These are phyloP conservation scores for Parasitella parasitica DNA, from an alignment of 371 early-diverging fungal genomes.

Conservation along the genomic window DNA sequence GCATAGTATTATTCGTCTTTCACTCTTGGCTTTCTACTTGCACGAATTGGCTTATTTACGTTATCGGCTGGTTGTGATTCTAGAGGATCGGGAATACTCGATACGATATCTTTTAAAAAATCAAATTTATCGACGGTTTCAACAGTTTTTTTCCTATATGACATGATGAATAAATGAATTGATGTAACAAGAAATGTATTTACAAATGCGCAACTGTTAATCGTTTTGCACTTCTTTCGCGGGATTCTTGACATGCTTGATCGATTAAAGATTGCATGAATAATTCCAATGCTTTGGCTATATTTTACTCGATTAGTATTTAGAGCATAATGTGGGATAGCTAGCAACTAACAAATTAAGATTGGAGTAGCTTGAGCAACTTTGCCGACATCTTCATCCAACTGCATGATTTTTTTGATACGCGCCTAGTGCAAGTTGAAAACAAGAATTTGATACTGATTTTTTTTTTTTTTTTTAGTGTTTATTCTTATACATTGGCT, in stretches of 20 bases:
- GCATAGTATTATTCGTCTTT: slow-evolving; percentile 6
- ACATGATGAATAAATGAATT: neutral
- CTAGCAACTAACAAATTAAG: slow-evolving; percentile 92
- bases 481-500: too few species aligned
- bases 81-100: slow-evolving; percentile 79
- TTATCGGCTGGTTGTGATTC: slow-evolving; percentile 24
- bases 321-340: too few species aligned
- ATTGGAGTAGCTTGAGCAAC: slow-evolving; percentile 98
- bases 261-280: slow-evolving; percentile 92
- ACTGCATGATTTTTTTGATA: slow-evolving; percentile 99
- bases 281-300: slow-evolving; percentile 91
- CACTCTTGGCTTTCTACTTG: slow-evolving; percentile 24
- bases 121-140: slow-evolving; percentile 87
- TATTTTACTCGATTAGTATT: too few species aligned
- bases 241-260: slow-evolving; percentile 83
- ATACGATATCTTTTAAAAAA: slow-evolving; percentile 89
- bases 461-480: neutral
- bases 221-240: slow-evolving; percentile 76
- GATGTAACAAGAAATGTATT: neutral
- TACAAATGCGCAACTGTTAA: slow-evolving; percentile 87
- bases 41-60: slow-evolving; percentile 15
- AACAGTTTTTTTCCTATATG: slow-evolving; percentile 81
- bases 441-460: neutral
- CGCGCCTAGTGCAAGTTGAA: slow-evolving; percentile 72
- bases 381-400: slow-evolving; percentile 99